A percentile compares a stretch with the other conserved stretches of the same genome.
Conservation (phyloP, 495 filamentous ascomycete species). For the Pyronema omphalodes region DNA sequence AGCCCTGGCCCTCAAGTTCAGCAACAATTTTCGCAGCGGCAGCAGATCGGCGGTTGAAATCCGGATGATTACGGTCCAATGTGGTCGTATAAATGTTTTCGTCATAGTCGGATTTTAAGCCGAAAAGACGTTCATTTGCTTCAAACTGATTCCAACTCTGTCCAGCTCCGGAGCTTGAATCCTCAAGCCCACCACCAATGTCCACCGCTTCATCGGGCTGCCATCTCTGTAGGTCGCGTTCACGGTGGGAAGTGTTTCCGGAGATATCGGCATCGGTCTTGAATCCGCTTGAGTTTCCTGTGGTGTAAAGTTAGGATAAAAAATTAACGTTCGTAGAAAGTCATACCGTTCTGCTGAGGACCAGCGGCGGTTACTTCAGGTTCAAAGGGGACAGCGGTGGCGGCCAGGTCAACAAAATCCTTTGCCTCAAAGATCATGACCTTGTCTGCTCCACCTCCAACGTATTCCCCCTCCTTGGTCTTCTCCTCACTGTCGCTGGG, state of each 20-base stretch:
- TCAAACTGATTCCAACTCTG: slow-evolving; percentile 86
- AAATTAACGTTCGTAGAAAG: neutral
- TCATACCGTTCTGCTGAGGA: slow-evolving; percentile 55
- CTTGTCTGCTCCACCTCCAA: slow-evolving; percentile 44
- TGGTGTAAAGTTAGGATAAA: neutral
- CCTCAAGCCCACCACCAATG: slow-evolving; percentile 34
- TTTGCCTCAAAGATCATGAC: slow-evolving; percentile 63
- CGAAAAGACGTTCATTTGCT: slow-evolving; percentile 71
- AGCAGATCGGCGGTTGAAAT: slow-evolving; percentile 56
- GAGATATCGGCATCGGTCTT: slow-evolving; percentile 83
- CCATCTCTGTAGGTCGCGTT: slow-evolving; percentile 73
- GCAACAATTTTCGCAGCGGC: slow-evolving; percentile 67
- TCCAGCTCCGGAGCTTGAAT: slow-evolving; percentile 24
- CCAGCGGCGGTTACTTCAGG: slow-evolving; percentile 6
- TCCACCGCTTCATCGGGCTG: slow-evolving; percentile 44
- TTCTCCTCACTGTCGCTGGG: slow-evolving; percentile 38
- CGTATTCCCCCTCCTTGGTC: slow-evolving; percentile 33
- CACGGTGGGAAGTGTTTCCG: slow-evolving; percentile 43
- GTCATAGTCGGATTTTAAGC: slow-evolving; percentile 69
- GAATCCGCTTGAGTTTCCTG: slow-evolving; percentile 31
- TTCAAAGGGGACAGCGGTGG: slow-evolving; percentile 29
- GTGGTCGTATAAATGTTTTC: slow-evolving; percentile 87
- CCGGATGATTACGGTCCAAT: slow-evolving; percentile 64
- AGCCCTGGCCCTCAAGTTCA: slow-evolving; percentile 55
- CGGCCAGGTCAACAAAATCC: slow-evolving; percentile 50